Evolutionary conservation across 345 rosid species (phyloP).

Genomic region (Hibiscus tridactylites): DNA sequence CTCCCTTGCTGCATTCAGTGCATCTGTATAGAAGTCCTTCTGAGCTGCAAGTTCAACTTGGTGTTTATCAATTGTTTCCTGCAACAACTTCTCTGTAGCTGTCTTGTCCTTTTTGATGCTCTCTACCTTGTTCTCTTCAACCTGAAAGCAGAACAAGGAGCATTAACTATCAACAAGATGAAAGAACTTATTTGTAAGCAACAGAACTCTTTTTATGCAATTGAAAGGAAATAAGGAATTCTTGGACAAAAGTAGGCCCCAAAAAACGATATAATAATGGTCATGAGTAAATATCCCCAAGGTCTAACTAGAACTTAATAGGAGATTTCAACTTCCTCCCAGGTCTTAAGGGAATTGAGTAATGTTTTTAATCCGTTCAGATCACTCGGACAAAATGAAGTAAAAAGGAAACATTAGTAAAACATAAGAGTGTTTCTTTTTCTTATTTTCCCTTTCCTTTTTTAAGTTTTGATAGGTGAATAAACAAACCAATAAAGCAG

Average conservation of each 20-base stretch:
- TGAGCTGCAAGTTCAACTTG: slow-evolving; percentile 77
- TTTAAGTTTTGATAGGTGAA: not conserved
- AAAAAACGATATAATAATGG: not conserved
- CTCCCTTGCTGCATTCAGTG: slow-evolving; percentile 83
- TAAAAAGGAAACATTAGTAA: not conserved
- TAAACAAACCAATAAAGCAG: not conserved
- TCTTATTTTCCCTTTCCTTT: not conserved
- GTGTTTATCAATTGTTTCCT: slow-evolving; percentile 94
- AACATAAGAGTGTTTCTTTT: not conserved
- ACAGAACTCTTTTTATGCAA: not conserved
- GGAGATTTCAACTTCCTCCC: not conserved
- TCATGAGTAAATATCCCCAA: not conserved
- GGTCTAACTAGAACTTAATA: not conserved
- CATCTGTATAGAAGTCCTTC: slow-evolving; percentile 74
- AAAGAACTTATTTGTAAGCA: not conserved
- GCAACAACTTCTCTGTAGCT: slow-evolving; percentile 85
- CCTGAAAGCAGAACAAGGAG: slow-evolving; percentile 31
- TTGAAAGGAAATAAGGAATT: not conserved
- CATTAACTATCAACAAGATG: not conserved
- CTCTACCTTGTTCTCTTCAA: slow-evolving; percentile 93
- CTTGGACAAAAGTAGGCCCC: not conserved
- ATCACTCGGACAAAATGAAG: not conserved
- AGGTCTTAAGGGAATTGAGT: not conserved
- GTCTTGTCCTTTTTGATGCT: slow-evolving; percentile 86
- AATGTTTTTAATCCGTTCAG: not conserved